These are phyloP conservation scores for Peziza echinospora DNA, from an alignment of 495 filamentous ascomycete species.

Conservation along the genomic window DNA sequence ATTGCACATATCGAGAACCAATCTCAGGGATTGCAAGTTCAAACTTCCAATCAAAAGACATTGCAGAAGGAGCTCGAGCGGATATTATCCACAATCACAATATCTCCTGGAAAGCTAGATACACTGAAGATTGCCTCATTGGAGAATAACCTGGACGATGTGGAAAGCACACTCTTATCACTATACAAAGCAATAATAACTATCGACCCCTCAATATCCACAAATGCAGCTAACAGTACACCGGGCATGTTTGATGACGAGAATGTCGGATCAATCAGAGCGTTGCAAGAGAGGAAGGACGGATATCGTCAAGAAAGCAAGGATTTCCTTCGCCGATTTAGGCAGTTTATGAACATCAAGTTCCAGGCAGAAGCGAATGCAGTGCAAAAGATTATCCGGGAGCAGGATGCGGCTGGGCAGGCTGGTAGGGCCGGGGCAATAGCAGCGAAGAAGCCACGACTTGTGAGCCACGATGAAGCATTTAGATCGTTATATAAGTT, in stretches of 20 bases:
- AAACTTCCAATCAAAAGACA: slow-evolving; percentile 90
- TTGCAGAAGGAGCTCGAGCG: slow-evolving; percentile 67
- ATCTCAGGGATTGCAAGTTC: slow-evolving; percentile 85
- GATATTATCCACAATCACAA: slow-evolving; percentile 68
- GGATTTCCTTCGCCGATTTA: slow-evolving; percentile 52
- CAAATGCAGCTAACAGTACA: slow-evolving; percentile 26
- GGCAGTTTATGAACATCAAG: slow-evolving; percentile 56
- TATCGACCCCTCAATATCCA: slow-evolving; percentile 60
- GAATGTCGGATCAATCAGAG: slow-evolving; percentile 76
- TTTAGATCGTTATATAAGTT: slow-evolving; percentile 56
- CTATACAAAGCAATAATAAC: slow-evolving; percentile 88
- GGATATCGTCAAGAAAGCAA: slow-evolving; percentile 52
- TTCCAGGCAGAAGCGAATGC: slow-evolving; percentile 49
- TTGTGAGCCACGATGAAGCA: slow-evolving; percentile 25
- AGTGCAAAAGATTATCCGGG: slow-evolving; percentile 15
- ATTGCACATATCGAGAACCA: slow-evolving; percentile 94
- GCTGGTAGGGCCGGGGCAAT: slow-evolving; percentile 10
- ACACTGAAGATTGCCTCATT: slow-evolving; percentile 46
- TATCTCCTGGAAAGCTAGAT: slow-evolving; percentile 49
- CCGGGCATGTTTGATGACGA: slow-evolving; percentile 44
- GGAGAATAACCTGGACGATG: neutral
- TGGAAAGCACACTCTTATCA: slow-evolving; percentile 46
- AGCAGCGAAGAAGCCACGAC: slow-evolving; percentile 5
- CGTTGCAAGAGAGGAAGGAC: slow-evolving; percentile 81
- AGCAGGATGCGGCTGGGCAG: slow-evolving; percentile 1